phyloP scores from a whole-genome alignment of 352 stramenopile species.

The Pythium grandisporangium region DNA sequence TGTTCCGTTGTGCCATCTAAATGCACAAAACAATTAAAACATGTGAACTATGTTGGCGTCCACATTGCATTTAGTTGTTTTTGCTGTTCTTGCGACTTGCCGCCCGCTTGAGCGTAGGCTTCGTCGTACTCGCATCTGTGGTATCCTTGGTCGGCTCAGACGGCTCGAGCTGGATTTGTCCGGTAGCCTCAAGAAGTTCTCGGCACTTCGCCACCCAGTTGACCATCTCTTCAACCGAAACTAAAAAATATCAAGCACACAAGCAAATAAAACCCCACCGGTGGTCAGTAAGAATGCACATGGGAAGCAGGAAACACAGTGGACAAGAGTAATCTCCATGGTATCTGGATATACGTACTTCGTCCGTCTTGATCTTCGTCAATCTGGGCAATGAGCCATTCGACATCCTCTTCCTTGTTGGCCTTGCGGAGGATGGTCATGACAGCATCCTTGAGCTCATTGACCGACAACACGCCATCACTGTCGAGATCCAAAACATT shows the following conservation, averaged over 20 bases:
- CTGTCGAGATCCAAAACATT: constrained; percentile 97
- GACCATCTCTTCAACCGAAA: constrained; percentile 91
- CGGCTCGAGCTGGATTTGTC: constrained; percentile 52
- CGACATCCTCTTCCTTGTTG: constrained; percentile 92
- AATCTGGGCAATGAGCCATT: constrained; percentile 91
- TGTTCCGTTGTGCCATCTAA: no score
- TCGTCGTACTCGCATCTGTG: constrained; percentile 15
- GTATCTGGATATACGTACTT: constrained; percentile 39
- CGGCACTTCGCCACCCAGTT: constrained; percentile 83
- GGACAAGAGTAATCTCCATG: neutral
- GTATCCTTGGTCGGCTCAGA: constrained; percentile 1
- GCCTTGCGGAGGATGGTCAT: constrained; percentile 92
- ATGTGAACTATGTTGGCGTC: no score
- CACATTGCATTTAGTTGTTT: no score
- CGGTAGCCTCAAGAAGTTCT: constrained; percentile 82
- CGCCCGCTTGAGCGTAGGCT: constrained; percentile 52
- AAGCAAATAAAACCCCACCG: constrained; percentile 14
- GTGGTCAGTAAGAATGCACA: no score
- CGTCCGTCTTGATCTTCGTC: constrained; percentile 87
- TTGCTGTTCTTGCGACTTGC: constrained; percentile 63
- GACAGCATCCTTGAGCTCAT: constrained; percentile 94
- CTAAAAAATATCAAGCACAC: constrained; percentile 28
- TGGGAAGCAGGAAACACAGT: constrained; percentile 1
- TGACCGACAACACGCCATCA: constrained; percentile 92
- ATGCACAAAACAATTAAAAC: no score